Percentiles rank a stretch among this genome's conserved stretches.
These are phyloP conservation scores for Clonostachys byssicola DNA, from an alignment of 2,329 filamentous ascomycete genomes.

Conservation along the genomic window DNA sequence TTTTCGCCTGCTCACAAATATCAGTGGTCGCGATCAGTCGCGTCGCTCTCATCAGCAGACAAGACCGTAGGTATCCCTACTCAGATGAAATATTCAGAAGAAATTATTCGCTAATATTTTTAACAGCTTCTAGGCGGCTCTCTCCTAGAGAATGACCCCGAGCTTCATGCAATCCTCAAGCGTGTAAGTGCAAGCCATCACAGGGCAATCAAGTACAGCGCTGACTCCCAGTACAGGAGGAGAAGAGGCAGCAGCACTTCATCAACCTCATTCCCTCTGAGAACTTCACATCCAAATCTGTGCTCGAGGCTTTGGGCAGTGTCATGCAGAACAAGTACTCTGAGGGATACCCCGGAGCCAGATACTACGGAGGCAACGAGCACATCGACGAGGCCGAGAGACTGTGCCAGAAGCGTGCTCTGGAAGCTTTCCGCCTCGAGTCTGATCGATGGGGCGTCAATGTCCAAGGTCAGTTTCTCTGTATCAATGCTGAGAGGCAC, in stretches of 20 bases:
- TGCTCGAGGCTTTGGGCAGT: slow-evolving; percentile 82
- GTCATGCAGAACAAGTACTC: slow-evolving; percentile 98
- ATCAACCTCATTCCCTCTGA: slow-evolving; percentile 93
- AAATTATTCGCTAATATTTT: too few relatives aligned
- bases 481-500: too few relatives aligned
- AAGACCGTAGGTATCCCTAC: too few relatives aligned
- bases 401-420: slow-evolving; percentile 79
- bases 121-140: neutral
- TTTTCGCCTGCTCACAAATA: too few relatives aligned
- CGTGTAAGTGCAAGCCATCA: slow-evolving; percentile 2
- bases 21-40: too few relatives aligned
- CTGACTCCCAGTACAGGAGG: slow-evolving; percentile 57
- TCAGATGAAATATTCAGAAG: too few relatives aligned
- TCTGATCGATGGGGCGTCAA: slow-evolving; percentile 91
- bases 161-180: slow-evolving; percentile 3
- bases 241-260: slow-evolving; percentile 90
- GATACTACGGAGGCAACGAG: slow-evolving; percentile 94
- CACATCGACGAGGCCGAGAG: slow-evolving; percentile 87
- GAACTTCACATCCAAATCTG: slow-evolving; percentile 87
- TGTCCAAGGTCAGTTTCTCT: slow-evolving; percentile 65
- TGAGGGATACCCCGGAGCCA: slow-evolving; percentile 88
- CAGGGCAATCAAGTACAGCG: neutral
- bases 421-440: slow-evolving; percentile 79
- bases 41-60: too few relatives aligned
- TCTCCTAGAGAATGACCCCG: slow-evolving; percentile 1